Evolutionary conservation across 169 alveolate species (phyloP), one percentile per base, ranked within the genome.

Genomic region (Ichthyophthirius multifiliis): DNA sequence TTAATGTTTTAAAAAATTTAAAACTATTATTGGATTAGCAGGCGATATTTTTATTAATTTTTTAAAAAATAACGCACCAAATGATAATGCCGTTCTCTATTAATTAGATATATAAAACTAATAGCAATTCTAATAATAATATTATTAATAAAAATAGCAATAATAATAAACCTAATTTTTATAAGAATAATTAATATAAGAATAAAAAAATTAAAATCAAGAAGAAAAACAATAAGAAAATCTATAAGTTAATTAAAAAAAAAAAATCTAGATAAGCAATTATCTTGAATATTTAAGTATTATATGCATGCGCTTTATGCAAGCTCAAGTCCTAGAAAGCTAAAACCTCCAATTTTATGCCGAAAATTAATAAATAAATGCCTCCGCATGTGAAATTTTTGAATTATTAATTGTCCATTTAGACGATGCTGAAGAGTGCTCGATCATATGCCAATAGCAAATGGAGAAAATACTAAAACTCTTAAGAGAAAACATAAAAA

Each of bases 1-100:
- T 46, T 83, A 76, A 35, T 67, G 82, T 6, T 63, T 83, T 23
- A 83, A 75, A 83, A 75, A 83, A 75, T 39, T 83, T 41, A 83
- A 83, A 55, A 62, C 79, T 5, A 75, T 83, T 10, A 31, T 83
- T 13, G 64, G 75, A 5, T 63, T 65, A 31, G 81, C 79, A 31
- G 45, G 81, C 31, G 80, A 65, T 18, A 63, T 55, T 34, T 81
- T n/a, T n/a, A n/a, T n/a, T n/a, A n/a, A n/a, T n/a, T n/a, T 81
- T 48, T 23, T 71, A 46, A 76, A 81, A 55, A 71, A 71, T 41
- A 76, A 71, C 6, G 39, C 48, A 6, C 20, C 41, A 2, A 47
- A 44, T 12, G 76, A 81, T 43, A 30, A 71, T 3, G 47, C 76
- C 12, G 35, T 65, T 16, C 45, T 47, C 10, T 43, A 71, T 34